Base-by-base conservation (phyloP, 805 yeast genomes). In the Barnettozyma californica region DNA sequence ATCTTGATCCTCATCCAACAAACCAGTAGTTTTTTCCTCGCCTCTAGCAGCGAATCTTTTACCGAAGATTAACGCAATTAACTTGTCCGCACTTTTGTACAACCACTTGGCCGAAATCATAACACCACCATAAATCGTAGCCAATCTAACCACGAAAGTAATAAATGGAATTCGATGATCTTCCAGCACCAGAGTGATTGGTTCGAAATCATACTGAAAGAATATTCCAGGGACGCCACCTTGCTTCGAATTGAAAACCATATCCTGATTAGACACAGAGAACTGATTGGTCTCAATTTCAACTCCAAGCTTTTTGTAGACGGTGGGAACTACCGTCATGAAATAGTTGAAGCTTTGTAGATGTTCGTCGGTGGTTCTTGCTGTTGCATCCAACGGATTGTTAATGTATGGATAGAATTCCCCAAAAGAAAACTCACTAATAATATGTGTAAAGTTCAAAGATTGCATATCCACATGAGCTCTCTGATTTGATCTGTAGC, bases 371-470 rank as follows among this genome's bases (percentile, higher is more conserved):
- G 89, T 75, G 16, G 66, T 63, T 55, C 83, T 78, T 1, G 80
- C 84, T 0, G 92, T 83, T 42, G 73, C 74, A 64, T 94, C 98
- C 53, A 94, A 74, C n/a, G 97, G 95, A 61, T 92, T 92, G 56
- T 84, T 76, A 53, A 91, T 74, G 57, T 78, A 84, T 3, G 99
- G 97, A 61, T 81, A 90, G 65, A 85, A 90, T 34, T 81, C 87
- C 13, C 99, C 99, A 67, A 83, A 92, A 10, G 97, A 89, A 53
- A 90, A 79, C 65, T 92, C 98, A 51, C 79, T 78, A 51, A 94
- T 83, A 5, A 80, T 80, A 66, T 94, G 99, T 1, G 96, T 77
- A 62, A 92, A 85, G 61, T 92, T 87, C 50, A 87, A 67, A 20
- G 74, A 67, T 36, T 79, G 79, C 8, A 60, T 31, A 1, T 78